Evolutionary conservation across 345 rosid genomes (phyloP), one percentile per base, ranked within the genome.

Genomic region (Raphanus sativus): DNA sequence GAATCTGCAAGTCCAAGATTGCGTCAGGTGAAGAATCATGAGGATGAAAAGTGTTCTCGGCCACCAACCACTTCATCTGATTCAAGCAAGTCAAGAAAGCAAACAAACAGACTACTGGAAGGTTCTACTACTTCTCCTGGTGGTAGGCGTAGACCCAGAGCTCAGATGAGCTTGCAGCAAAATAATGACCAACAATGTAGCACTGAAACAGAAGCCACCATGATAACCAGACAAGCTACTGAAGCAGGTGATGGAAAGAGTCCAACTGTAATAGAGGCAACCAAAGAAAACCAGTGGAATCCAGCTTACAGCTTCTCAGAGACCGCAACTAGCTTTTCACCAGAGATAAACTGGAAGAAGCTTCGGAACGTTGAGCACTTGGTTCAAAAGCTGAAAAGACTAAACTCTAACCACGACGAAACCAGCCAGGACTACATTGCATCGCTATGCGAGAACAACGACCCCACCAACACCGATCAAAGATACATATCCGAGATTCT

Each of bases 401-500:
- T 95, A 17, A 92, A 90, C 90, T 90, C 97, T 10, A 86, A 85
- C 70, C 94, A 95, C 21, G 93, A 95, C 62, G 99, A 95, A 86
- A 82, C 87, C 76, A 83, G 87, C 75, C 94, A 92, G 48, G 98
- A 95, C 80, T 95, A 95, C 87, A 90, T 95, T 68, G 99, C 97
- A 26, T 92, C 91, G 12, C 89, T 95, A 55, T 92, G 98, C 30
- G 91, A 91, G 83, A 90, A 86, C 87, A 81, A 78, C 17, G 87
- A 86, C 73, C 94, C 98, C 32, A 64, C 98, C 32, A 64, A 69
- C 67, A 69, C 75, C 1, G 97, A 94, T 77, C 91, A 89, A 77
- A 85, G 97, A 84, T 94, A 94, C 88, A 85, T 94, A 62, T 92
- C 98, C 1, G 98, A 94, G 88, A 92, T 94, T 78, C 74, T 94